phyloP scores from a whole-genome alignment of 1,139 yeast species.

The Suhomyces chickasaworum region DNA sequence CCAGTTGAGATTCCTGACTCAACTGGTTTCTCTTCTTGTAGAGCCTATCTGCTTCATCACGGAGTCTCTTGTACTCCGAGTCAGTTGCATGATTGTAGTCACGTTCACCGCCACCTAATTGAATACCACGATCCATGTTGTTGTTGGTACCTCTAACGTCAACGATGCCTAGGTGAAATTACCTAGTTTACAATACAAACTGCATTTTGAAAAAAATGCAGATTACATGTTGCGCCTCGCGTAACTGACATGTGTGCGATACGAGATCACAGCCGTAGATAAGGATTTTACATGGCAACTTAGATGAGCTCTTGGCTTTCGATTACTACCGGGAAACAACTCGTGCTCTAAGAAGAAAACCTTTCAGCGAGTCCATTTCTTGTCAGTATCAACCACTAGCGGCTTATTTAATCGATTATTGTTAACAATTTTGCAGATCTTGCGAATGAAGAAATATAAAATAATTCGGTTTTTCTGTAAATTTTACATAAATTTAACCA shows the following conservation, averaged over 20 bases:
- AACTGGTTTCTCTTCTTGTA: slow-evolving; percentile 57
- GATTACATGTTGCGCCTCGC: not conserved
- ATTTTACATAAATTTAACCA: no score
- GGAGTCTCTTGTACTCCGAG: slow-evolving; percentile 59
- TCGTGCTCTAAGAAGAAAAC: no score
- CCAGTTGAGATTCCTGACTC: slow-evolving; percentile 71
- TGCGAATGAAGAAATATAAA: no score
- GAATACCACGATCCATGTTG: slow-evolving; percentile 39
- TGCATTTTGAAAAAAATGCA: not conserved
- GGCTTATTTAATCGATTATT: no score
- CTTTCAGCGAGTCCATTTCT: no score
- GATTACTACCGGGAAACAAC: not conserved
- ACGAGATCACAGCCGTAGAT: not conserved
- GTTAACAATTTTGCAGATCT: no score
- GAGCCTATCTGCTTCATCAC: slow-evolving; percentile 71
- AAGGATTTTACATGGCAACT: not conserved
- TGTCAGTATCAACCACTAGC: no score
- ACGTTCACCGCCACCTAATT: slow-evolving; percentile 38
- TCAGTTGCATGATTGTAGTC: slow-evolving; percentile 80
- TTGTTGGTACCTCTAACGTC: not conserved
- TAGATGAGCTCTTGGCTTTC: not conserved
- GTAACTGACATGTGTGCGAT: slow-evolving; percentile 1
- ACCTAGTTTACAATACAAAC: not conserved
- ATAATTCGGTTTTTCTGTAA: no score
- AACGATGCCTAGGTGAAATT: slow-evolving; percentile 1